A percentile compares a stretch with the other conserved stretches of the same genome.
Conservation (phyloP, 257 asterid species). For the Asclepias syriaca region DNA sequence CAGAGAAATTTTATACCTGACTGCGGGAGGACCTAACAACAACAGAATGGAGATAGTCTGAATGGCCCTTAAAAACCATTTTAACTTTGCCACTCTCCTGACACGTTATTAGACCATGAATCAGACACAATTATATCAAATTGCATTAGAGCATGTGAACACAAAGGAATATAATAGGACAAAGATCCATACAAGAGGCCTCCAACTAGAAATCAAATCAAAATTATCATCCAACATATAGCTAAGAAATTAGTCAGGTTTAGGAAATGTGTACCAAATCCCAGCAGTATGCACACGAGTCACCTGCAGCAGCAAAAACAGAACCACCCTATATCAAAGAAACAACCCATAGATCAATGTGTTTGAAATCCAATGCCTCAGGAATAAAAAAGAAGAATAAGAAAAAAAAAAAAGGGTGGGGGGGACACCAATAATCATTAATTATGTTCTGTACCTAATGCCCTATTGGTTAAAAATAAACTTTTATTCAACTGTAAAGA, state of each 20-base stretch:
- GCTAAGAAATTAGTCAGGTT: constrained; percentile 15
- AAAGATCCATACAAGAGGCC: neutral
- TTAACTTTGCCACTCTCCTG: constrained; percentile 73
- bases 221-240: neutral
- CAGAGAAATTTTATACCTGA: constrained; percentile 48
- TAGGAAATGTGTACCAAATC: constrained; percentile 68
- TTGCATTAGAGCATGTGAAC: neutral
- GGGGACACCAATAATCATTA: neutral
- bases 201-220: neutral
- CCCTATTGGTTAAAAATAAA: neutral
- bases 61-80: constrained; percentile 80
- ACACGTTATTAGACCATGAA: constrained; percentile 6
- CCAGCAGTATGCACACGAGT: constrained; percentile 95
- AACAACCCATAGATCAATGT: constrained; percentile 13
- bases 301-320: constrained; percentile 91
- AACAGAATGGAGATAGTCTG: constrained; percentile 73
- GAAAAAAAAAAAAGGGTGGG: neutral
- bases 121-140: neutral
- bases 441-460: neutral
- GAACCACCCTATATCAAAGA: constrained; percentile 53
- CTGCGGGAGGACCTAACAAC: constrained; percentile 55
- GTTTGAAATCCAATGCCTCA: neutral
- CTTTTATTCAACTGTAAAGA: neutral
- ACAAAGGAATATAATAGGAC: neutral
- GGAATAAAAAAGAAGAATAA: neutral